Evolutionary conservation across 768 basidiomycete species (phyloP), one percentile per base, ranked within the genome.

Genomic region (Boletus subcaerulescens): DNA sequence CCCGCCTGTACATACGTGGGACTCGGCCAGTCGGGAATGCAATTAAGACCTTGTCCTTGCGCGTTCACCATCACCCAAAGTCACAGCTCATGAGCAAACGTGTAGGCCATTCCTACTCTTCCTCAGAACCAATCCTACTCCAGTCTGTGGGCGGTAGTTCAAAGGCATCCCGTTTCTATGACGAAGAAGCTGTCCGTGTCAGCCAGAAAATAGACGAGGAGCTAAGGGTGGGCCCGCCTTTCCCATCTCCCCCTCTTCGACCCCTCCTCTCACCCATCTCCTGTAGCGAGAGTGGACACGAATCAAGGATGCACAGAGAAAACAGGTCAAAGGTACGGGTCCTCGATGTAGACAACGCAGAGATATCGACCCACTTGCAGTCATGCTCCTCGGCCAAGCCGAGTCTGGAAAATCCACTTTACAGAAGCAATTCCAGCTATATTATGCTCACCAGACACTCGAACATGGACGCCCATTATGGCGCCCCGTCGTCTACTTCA

Each of bases 391-490:
- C 31, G 89, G 89, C 17, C 89, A 91, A 65, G 87, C 89, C 55
- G 89, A 89, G 68, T 84, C 83, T 47, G 89, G 89, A 36, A 93
- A 93, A 71, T 90, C 89, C 3, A 92, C 91, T 3, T 77, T 92
- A 13, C 87, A 87, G 64, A 91, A 91, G 64, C 89, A 92, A 68
- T 89, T 92, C 64, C 89, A 92, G 64, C 77, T 91, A 1, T 86
- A 84, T 71, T 90, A 91, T 63, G 84, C 89, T 9, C 84, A 87
- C 3, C 77, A 80, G 53, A 74, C 84, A 0, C 80, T 92, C 35
- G 87, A 91, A 42, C 73, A 77, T 48, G 86, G 88, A 72, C 83
- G 87, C 22, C 80, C 84, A 0, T 83, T 82, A 4, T 93, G 91
- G 91, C 80, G 83, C 18, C 83, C 87, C 4, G 84, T 91, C 31